Percentiles rank a stretch among this genome's conserved stretches.
Conservation (phyloP, 2,329 filamentous ascomycete genomes). For the Exophiala alcalophila region DNA sequence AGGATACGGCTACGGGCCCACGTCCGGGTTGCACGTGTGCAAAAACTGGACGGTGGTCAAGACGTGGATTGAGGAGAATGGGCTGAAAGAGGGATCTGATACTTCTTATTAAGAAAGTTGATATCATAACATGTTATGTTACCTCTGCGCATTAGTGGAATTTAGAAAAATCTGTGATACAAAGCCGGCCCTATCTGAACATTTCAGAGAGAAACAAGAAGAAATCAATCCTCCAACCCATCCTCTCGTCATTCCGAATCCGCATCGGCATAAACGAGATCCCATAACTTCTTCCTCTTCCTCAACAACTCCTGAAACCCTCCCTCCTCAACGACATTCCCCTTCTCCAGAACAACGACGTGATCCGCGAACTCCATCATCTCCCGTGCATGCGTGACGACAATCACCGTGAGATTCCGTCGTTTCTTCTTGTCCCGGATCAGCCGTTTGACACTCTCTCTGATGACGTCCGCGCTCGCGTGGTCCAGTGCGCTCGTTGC, state of each 20-base stretch:
- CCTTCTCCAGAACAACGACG: slow-evolving; percentile 69
- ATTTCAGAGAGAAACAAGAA: too few species aligned
- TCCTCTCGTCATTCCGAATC: too few species aligned
- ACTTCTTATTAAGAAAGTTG: too few species aligned
- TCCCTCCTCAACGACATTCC: slow-evolving; percentile 66
- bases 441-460: slow-evolving; percentile 54
- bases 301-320: slow-evolving; percentile 59
- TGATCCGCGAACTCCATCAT: slow-evolving; percentile 82
- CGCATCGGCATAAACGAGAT: slow-evolving; percentile 46
- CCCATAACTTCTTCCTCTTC: slow-evolving; percentile 35
- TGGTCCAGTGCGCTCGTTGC: slow-evolving; percentile 78
- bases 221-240: too few species aligned
- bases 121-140: too few species aligned
- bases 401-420: slow-evolving; percentile 63
- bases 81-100: too few species aligned
- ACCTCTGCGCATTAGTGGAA: too few species aligned
- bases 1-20: background rate
- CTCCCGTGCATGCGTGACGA: slow-evolving; percentile 76
- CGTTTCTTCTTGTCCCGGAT: slow-evolving; percentile 31
- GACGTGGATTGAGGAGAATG: slow-evolving; percentile 11
- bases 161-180: too few species aligned
- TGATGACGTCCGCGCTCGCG: slow-evolving; percentile 62
- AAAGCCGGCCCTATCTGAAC: too few species aligned
- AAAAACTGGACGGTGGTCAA: slow-evolving; percentile 14
- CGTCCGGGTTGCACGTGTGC: slow-evolving; percentile 2